A percentile compares a stretch with the other conserved stretches of the same genome.
These are phyloP conservation scores for Phellinidium pouzarii DNA, from an alignment of 1,284 basidiomycete genomes.

Conservation along the genomic window DNA sequence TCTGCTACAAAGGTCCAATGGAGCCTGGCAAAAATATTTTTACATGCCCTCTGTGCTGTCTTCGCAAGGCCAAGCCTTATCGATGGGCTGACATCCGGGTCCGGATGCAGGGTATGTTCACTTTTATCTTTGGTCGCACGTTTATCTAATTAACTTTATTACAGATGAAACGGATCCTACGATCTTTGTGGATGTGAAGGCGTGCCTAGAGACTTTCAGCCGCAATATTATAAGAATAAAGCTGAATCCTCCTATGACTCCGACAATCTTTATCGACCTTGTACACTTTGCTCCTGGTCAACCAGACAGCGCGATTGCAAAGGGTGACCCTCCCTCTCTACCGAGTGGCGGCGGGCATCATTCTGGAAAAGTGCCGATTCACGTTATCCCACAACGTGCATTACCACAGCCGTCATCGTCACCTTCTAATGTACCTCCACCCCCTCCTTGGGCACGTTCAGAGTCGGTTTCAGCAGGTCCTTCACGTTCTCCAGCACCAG, in stretches of 20 bases:
- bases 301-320: slow-evolving; percentile 28
- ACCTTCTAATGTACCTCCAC: slow-evolving; percentile 40
- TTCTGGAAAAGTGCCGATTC: slow-evolving; percentile 23
- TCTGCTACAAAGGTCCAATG: slow-evolving; percentile 52
- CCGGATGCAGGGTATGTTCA: slow-evolving; percentile 49
- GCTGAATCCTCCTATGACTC: slow-evolving; percentile 52
- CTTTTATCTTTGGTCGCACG: slow-evolving; percentile 6
- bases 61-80: slow-evolving; percentile 62
- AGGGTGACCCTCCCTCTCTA: not conserved
- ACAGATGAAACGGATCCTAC: slow-evolving; percentile 37
- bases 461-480: slow-evolving; percentile 1
- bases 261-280: slow-evolving; percentile 69
- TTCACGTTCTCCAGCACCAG: not conserved
- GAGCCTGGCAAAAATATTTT: slow-evolving; percentile 36
- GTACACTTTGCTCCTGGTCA: slow-evolving; percentile 53
- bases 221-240: slow-evolving; percentile 64
- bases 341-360: slow-evolving; percentile 15
- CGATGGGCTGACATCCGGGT: slow-evolving; percentile 69
- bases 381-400: slow-evolving; percentile 32
- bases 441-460: slow-evolving; percentile 49
- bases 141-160: slow-evolving; percentile 8
- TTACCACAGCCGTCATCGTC: slow-evolving; percentile 24
- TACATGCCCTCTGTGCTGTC: slow-evolving; percentile 66
- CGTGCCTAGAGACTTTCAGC: slow-evolving; percentile 68
- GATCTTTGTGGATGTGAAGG: slow-evolving; percentile 60